A percentile compares a stretch with the other conserved stretches of the same genome.
Evolutionary conservation across 176 grass and related monocot genomes (phyloP).

Genomic region (Phyllostachys edulis): DNA sequence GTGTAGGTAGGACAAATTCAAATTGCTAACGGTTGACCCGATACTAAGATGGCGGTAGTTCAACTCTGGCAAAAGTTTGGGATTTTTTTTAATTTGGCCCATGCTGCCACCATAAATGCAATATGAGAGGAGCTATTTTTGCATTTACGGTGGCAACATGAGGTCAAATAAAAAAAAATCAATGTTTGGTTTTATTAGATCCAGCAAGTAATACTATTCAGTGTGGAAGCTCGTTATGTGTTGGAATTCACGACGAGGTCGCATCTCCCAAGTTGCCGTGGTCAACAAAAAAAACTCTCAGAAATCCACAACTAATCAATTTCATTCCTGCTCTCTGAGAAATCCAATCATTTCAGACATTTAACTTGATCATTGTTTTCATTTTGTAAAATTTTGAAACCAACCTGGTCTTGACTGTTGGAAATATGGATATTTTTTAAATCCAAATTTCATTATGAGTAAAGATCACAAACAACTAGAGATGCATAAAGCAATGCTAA

Average conservation of each 20-base stretch:
- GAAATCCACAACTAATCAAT: neutral
- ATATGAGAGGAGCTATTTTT: too few species aligned
- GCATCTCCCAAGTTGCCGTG: neutral
- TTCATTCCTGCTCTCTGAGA: neutral
- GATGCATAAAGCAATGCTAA: too few species aligned
- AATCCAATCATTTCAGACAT: neutral
- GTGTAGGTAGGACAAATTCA: neutral
- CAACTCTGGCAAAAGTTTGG: neutral
- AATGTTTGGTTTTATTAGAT: too few species aligned
- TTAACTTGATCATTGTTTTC: neutral
- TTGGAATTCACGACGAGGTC: neutral
- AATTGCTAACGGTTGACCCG: neutral
- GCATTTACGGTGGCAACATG: too few species aligned
- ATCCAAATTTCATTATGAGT: too few species aligned
- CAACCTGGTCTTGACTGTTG: neutral
- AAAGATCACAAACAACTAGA: too few species aligned
- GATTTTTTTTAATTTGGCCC: too few species aligned
- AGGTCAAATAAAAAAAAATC: too few species aligned
- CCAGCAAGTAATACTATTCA: neutral
- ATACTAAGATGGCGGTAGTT: neutral
- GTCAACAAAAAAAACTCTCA: neutral
- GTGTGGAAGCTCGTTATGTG: neutral
- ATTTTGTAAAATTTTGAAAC: neutral
- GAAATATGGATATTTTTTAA: too few species aligned
- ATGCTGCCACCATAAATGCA: too few species aligned